Evolutionary conservation across 208 protist genomes (phyloP), one percentile per base, ranked within the genome.

Genomic region (Trypanosoma avium): DNA sequence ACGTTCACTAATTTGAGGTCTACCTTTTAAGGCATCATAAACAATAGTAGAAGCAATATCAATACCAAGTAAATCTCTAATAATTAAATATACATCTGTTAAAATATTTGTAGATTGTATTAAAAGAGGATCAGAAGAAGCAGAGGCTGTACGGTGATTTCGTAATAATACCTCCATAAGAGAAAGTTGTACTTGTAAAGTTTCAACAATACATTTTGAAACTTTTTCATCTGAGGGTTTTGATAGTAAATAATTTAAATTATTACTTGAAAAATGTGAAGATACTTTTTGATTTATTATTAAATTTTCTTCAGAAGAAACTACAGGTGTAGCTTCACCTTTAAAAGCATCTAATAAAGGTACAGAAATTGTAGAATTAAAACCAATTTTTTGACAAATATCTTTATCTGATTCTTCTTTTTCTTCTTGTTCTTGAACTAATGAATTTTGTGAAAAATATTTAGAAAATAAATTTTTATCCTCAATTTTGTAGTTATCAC

Each of bases 81-180:
- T 30, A 30, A 67, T 67, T 21, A 67, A 33, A 57, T 59, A 59
- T 2, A 59, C 33, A 67, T 67, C 61, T 17, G 61, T 58, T 48
- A 67, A 48, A 58, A 67, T 67, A 45, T 59, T 67, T 50, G 61
- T 67, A 9, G 61, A 67, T 4, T 67, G 36, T 17, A 59, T 50
- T 7, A 36, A 38, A 27, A 67, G 49, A 40, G 33, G 36, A 50
- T 67, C 49, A 32, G 26, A n/a, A 13, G 61, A 29, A 32, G 7
- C 13, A 35, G 49, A 54, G 6, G 38, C 35, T 42, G 3, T 36
- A 12, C 29, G 47, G 61, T 67, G 40, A 36, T 58, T 67, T 13
- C 49, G 61, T 7, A 59, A 36, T 33, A 67, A 33, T n/a, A 19
- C 0, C 17, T 67, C 50, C 49, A 67, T 59, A 32, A 67, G 61